Evolutionary conservation across 2,329 filamentous ascomycete species (phyloP).

Genomic region (Cladobotryum mycophilum): DNA sequence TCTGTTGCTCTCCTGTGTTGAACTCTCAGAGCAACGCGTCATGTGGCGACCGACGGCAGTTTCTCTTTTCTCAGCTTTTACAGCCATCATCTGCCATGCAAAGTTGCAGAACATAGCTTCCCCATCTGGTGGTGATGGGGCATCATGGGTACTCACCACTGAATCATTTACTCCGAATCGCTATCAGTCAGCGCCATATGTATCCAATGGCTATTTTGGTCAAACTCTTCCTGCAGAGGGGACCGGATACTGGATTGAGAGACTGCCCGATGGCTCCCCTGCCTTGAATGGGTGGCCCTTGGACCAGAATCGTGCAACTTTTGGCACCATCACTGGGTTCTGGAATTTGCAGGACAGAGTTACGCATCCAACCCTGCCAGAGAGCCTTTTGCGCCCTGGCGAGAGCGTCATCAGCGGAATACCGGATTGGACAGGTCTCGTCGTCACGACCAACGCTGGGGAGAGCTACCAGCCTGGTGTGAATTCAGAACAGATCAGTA

Average conservation of each 20-base stretch:
- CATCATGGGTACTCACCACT: background rate
- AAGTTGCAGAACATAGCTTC: background rate
- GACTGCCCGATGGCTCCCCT: background rate
- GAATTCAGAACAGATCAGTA: background rate
- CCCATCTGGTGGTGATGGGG: too few relatives aligned
- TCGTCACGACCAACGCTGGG: background rate
- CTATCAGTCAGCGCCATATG: background rate
- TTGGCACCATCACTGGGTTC: background rate
- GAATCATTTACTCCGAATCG: background rate
- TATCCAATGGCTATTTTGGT: conserved; percentile 1
- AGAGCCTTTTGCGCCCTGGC: background rate
- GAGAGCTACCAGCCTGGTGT: background rate
- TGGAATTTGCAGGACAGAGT: background rate
- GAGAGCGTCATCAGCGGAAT: background rate
- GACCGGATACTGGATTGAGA: background rate
- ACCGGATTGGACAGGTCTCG: background rate
- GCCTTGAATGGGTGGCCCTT: background rate
- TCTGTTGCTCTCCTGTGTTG: too few relatives aligned
- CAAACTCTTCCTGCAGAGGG: background rate
- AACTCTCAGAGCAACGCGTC: too few relatives aligned
- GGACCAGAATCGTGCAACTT: background rate
- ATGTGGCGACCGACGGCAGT: too few relatives aligned
- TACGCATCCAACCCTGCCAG: background rate
- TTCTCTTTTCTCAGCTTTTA: background rate
- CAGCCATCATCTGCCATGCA: background rate